Evolutionary conservation across 805 yeast genomes (phyloP).

Genomic region (Kodamaea leandrae): DNA sequence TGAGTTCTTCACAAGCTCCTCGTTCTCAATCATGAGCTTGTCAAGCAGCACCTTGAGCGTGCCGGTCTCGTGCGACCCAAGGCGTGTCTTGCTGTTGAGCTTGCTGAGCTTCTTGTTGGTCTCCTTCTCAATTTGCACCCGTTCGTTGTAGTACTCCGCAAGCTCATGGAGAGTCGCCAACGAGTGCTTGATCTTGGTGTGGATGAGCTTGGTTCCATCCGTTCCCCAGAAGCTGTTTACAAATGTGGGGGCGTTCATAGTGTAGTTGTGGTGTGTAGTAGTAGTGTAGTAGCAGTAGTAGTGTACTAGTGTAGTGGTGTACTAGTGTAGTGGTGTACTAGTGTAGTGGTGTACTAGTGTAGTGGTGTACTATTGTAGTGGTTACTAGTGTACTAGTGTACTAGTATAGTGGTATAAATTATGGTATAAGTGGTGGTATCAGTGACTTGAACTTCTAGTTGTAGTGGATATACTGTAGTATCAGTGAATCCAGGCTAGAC

Average conservation of each 20-base stretch:
- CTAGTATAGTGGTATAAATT: no score
- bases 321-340: no score
- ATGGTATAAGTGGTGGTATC: no score
- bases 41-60: conserved; percentile 59
- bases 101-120: conserved; percentile 55
- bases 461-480: no score
- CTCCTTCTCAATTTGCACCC: conserved; percentile 68
- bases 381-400: no score
- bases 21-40: conserved; percentile 55
- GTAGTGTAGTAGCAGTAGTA: neutral
- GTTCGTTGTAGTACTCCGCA: conserved; percentile 34
- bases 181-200: conserved; percentile 57
- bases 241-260: conserved; percentile 19
- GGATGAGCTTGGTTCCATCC: conserved; percentile 57
- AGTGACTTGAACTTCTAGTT: no score
- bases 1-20: conserved; percentile 57
- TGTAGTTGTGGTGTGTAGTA: neutral
- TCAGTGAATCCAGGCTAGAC: no score
- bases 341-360: no score
- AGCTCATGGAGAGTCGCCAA: conserved; percentile 48
- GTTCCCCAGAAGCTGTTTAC: conserved; percentile 61
- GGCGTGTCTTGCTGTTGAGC: conserved; percentile 43
- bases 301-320: no score
- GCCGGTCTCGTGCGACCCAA: conserved; percentile 62
- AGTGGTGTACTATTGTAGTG: no score